Conservation (phyloP, 225 moss, liverwort and hornwort genomes). For the Takakia lepidozioides region DNA sequence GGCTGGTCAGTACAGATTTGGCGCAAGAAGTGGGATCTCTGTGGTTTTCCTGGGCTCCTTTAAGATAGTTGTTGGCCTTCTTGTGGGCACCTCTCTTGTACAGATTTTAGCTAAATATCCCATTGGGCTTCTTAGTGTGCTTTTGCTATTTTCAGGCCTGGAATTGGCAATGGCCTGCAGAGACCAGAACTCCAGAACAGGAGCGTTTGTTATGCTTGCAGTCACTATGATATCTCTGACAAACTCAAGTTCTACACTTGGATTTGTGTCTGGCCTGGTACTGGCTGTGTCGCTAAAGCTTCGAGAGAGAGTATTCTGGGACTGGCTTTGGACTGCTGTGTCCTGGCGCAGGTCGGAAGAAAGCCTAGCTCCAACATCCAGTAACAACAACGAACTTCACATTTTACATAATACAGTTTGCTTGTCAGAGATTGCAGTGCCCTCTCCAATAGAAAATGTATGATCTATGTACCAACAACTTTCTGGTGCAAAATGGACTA, state of each 20-base stretch:
- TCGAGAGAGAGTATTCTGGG: conserved; percentile 17
- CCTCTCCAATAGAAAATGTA: too few species aligned
- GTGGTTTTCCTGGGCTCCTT: conserved; percentile 60
- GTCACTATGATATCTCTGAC: conserved; percentile 47
- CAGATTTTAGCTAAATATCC: conserved; percentile 57
- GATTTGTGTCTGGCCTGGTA: conserved; percentile 41
- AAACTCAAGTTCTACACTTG: conserved; percentile 36
- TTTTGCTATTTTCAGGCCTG: conserved; percentile 67
- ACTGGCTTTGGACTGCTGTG: conserved; percentile 13
- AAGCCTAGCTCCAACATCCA: too few species aligned
- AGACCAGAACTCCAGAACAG: conserved; percentile 49
- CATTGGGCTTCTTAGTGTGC: conserved; percentile 55
- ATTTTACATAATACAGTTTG: too few species aligned
- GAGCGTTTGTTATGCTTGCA: conserved; percentile 55
- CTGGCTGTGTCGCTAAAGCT: conserved; percentile 36
- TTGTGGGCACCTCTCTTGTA: conserved; percentile 62
- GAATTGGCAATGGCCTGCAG: conserved; percentile 90
- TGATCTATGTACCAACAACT: too few species aligned
- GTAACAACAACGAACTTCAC: too few species aligned
- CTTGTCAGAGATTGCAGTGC: too few species aligned
- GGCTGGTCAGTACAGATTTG: conserved; percentile 87
- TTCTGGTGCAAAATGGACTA: too few species aligned
- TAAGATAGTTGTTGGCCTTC: conserved; percentile 49
- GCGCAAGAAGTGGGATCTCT: conserved; percentile 61
- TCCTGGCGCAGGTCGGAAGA: too few species aligned